phyloP scores from a whole-genome alignment of 192 early-diverging fungal species.

The Paraglomus brasilianum region DNA sequence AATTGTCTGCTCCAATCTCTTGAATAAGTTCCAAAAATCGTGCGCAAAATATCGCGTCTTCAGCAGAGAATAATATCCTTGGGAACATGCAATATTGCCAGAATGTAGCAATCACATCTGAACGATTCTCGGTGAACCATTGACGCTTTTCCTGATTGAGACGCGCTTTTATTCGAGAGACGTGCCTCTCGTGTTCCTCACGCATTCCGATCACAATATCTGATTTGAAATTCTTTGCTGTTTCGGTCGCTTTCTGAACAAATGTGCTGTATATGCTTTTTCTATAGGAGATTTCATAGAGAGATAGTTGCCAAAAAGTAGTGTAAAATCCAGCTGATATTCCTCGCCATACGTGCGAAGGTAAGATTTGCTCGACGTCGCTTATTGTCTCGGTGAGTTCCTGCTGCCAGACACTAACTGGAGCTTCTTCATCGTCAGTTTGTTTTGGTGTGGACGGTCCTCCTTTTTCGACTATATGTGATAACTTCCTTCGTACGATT shows the following conservation, averaged over 20 bases:
- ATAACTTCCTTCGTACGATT: neutral
- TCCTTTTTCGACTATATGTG: neutral
- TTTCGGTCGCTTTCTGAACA: neutral
- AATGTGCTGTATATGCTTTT: constrained; percentile 52
- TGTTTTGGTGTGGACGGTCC: neutral
- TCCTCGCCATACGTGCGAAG: constrained; percentile 42
- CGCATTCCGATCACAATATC: constrained; percentile 22
- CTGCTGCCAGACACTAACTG: constrained; percentile 40
- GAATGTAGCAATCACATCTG: constrained; percentile 44
- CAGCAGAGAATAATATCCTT: constrained; percentile 58
- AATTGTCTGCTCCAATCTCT: constrained; percentile 61
- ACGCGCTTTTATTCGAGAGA: constrained; percentile 31
- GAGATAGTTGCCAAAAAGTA: constrained; percentile 74
- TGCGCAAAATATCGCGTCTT: constrained; percentile 74
- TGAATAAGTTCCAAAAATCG: constrained; percentile 75
- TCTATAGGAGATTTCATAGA: constrained; percentile 76
- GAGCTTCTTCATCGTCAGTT: neutral
- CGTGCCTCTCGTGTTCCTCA: constrained; percentile 33
- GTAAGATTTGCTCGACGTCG: constrained; percentile 40
- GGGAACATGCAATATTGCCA: constrained; percentile 77
- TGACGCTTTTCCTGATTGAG: constrained; percentile 45
- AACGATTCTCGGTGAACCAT: constrained; percentile 49
- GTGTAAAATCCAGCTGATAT: constrained; percentile 68
- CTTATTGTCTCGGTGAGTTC: constrained; percentile 30
- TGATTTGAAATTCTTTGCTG: neutral